Evolutionary conservation across 2,329 filamentous ascomycete genomes (phyloP), one percentile per base, ranked within the genome.

Genomic region (Monosporascus sp.): DNA sequence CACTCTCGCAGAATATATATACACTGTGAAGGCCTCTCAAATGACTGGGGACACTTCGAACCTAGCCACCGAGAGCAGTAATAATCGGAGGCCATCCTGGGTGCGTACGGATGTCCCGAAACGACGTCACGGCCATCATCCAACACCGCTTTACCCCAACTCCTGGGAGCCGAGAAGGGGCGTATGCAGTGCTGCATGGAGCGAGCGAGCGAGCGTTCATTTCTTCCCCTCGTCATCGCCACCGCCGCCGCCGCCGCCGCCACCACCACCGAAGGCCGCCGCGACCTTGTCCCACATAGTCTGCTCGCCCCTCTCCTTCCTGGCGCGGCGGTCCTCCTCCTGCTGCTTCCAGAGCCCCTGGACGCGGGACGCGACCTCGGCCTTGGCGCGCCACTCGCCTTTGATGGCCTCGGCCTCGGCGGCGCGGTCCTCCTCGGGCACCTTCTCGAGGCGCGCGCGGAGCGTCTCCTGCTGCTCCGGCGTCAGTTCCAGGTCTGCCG

Each of bases 341-440:
- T 86, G 77, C 63, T 82, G 72, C 53, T 79, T 72, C 71, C 82
- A 78, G 55, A 86, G 67, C 48, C 74, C 72, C 60, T 79, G 72
- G 56, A 89, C 71, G 55, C 78, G 68, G 57, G 73, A 68, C 50
- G 83, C 79, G 62, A 89, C 76, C 60, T 86, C 78, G 48, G 77
- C 70, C 65, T 84, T 83, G 58, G 81, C 78, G 63, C 81, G 74
- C 52, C 80, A 71, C 71, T 90, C 85, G 7, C 82, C 84, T 54
- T 77, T 75, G 56, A 88, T 74, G 20, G 86, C 82, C 54, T 80
- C 79, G 67, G 86, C 80, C 67, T 90, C 86, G 18, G 85, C 68
- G 44, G 76, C 74, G 27, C 82, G 75, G 67, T 88, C 83, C 53
- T 75, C 74, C 49, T 79, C 79, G 5, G 77, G 76, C 49, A 86